phyloP scores from a whole-genome alignment of 805 yeast species.

The Komagataella ulmi region DNA sequence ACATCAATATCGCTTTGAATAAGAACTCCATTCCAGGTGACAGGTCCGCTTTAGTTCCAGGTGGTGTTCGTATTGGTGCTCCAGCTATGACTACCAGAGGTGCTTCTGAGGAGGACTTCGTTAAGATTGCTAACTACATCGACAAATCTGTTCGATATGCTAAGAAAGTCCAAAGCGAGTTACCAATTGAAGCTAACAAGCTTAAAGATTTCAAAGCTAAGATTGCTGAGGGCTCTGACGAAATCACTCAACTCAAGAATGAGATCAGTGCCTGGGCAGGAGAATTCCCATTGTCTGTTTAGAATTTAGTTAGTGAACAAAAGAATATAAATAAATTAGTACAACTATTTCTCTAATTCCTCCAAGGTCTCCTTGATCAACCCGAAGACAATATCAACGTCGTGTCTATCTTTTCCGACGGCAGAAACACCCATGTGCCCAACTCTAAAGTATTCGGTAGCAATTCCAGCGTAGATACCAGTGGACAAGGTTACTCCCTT shows the following conservation, averaged over 20 bases:
- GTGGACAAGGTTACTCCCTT: slow-evolving; percentile 76
- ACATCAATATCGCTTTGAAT: slow-evolving; percentile 89
- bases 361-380: slow-evolving; percentile 29
- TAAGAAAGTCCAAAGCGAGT: slow-evolving; percentile 54
- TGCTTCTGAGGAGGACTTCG: slow-evolving; percentile 77
- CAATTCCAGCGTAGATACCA: slow-evolving; percentile 75
- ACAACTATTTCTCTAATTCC: slow-evolving; percentile 20
- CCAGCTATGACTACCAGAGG: slow-evolving; percentile 99
- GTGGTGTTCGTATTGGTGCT: slow-evolving; percentile 95
- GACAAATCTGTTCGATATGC: slow-evolving; percentile 71
- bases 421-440: slow-evolving; percentile 94
- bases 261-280: slow-evolving; percentile 92
- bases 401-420: slow-evolving; percentile 37
- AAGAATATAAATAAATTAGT: background rate
- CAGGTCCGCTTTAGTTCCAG: slow-evolving; percentile 91
- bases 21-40: slow-evolving; percentile 98
- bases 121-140: slow-evolving; percentile 65
- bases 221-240: slow-evolving; percentile 59
- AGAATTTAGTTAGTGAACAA: slow-evolving; percentile 6
- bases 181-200: slow-evolving; percentile 89
- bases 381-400: slow-evolving; percentile 34
- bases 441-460: slow-evolving; percentile 75
- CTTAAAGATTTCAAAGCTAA: slow-evolving; percentile 90
- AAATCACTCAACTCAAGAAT: slow-evolving; percentile 49
- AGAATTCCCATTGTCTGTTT: slow-evolving; percentile 59